Evolutionary conservation across 2,329 filamentous ascomycete species (phyloP).

Genomic region (Penicillium nordicum): DNA sequence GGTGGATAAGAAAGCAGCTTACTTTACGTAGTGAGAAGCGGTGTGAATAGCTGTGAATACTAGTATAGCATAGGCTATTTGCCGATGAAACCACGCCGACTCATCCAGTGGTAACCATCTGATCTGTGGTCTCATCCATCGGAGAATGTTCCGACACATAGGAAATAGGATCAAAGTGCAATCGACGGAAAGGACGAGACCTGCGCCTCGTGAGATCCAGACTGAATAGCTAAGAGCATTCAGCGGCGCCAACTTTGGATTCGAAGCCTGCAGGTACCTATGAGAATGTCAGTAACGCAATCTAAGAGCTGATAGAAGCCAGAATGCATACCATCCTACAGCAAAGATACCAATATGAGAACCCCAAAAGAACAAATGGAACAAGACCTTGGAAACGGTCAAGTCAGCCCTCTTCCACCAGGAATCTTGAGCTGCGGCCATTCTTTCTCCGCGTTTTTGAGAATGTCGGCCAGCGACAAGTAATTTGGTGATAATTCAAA

Average conservation of each 20-base stretch:
- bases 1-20: slow-evolving; percentile 36
- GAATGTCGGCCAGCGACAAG: slow-evolving; percentile 30
- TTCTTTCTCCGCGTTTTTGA: slow-evolving; percentile 9
- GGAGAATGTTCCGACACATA: slow-evolving; percentile 88
- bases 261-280: slow-evolving; percentile 74
- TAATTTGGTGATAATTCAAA: slow-evolving; percentile 5
- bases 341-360: slow-evolving; percentile 77
- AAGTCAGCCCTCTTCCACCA: slow-evolving; percentile 54
- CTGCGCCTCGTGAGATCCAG: slow-evolving; percentile 93
- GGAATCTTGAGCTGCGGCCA: slow-evolving; percentile 12
- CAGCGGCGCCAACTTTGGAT: slow-evolving; percentile 67
- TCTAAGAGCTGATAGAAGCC: neutral
- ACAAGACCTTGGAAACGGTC: slow-evolving; percentile 67
- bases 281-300: slow-evolving; percentile 22
- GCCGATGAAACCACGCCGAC: slow-evolving; percentile 93
- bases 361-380: slow-evolving; percentile 77
- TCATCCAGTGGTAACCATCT: slow-evolving; percentile 91
- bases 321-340: slow-evolving; percentile 69
- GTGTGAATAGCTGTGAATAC: slow-evolving; percentile 78
- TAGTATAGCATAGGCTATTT: slow-evolving; percentile 85
- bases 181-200: slow-evolving; percentile 79
- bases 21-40: slow-evolving; percentile 89
- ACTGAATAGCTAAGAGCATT: slow-evolving; percentile 85
- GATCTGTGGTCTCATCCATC: slow-evolving; percentile 80
- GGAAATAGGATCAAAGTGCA: slow-evolving; percentile 84